Conservation (phyloP, 202 grass and related monocot species). For the Musa balbisiana region DNA sequence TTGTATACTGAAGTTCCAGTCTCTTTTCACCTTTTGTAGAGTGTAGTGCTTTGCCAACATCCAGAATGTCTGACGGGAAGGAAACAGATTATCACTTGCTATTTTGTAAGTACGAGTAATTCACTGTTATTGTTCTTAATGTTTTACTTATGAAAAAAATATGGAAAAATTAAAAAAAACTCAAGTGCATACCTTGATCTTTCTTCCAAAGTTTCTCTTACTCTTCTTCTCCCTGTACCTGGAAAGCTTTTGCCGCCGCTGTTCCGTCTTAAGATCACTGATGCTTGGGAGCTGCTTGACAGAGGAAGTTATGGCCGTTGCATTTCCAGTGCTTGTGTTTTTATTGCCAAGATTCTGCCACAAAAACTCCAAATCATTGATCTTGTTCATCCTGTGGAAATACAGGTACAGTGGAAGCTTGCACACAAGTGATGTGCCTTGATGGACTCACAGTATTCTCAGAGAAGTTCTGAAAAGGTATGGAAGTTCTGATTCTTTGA, state of each 20-base stretch:
- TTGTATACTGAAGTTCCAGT: no score
- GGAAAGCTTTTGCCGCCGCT: constrained; percentile 84
- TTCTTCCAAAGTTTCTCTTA: constrained; percentile 87
- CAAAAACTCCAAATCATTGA: background rate
- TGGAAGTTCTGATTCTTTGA: background rate
- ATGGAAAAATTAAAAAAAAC: background rate
- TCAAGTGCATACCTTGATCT: constrained; percentile 72
- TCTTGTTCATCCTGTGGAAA: background rate
- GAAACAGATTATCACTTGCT: no score
- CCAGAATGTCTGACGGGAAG: no score
- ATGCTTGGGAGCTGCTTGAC: constrained; percentile 63
- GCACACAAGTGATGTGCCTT: background rate
- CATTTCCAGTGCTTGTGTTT: constrained; percentile 36
- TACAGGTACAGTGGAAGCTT: background rate
- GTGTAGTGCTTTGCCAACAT: no score
- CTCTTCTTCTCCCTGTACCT: constrained; percentile 98
- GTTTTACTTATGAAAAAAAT: no score
- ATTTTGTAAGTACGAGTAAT: no score
- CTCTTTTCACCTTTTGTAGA: no score
- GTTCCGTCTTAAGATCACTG: constrained; percentile 68
- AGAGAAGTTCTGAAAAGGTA: background rate
- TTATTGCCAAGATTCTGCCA: constrained; percentile 70
- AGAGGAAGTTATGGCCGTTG: constrained; percentile 26
- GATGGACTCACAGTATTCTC: background rate
- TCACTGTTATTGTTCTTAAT: no score